These are phyloP conservation scores for Gigaspora rosea DNA, from an alignment of 192 early-diverging fungal genomes.

Conservation along the genomic window DNA sequence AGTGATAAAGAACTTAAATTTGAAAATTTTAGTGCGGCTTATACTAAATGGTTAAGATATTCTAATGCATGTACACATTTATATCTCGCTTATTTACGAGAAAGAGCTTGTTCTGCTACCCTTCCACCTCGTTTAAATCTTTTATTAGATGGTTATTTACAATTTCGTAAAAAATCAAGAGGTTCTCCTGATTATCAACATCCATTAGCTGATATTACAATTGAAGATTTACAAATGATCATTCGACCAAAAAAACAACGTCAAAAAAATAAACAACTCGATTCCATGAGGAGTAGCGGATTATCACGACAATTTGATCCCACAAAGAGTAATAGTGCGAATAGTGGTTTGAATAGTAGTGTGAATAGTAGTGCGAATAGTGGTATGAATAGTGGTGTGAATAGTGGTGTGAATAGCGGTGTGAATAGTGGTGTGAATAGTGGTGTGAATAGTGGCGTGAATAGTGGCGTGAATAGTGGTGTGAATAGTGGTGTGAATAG, in stretches of 20 bases:
- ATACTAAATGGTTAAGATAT: conserved; percentile 27
- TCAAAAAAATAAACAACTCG: neutral
- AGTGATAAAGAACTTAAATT: conserved; percentile 1
- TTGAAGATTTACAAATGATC: neutral
- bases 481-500: too few relatives aligned
- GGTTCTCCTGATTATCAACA: neutral
- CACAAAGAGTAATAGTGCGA: neutral
- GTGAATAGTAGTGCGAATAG: too few relatives aligned
- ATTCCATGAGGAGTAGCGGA: neutral
- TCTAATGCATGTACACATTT: conserved; percentile 28
- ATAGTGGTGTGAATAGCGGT: too few relatives aligned
- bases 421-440: too few relatives aligned
- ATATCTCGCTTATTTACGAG: conserved; percentile 27
- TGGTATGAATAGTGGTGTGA: too few relatives aligned
- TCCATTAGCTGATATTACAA: neutral
- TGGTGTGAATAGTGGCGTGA: too few relatives aligned
- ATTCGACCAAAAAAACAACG: neutral
- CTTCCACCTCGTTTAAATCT: conserved; percentile 12
- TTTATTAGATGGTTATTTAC: conserved; percentile 20
- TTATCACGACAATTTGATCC: neutral
- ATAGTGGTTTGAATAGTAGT: too few relatives aligned
- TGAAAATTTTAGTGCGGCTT: conserved; percentile 22
- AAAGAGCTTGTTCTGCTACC: neutral
- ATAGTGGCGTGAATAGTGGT: too few relatives aligned
- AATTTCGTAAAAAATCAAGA: neutral